These are phyloP conservation scores for Lachnellula occidentalis DNA, from an alignment of 2,329 filamentous ascomycete species.

Conservation along the genomic window DNA sequence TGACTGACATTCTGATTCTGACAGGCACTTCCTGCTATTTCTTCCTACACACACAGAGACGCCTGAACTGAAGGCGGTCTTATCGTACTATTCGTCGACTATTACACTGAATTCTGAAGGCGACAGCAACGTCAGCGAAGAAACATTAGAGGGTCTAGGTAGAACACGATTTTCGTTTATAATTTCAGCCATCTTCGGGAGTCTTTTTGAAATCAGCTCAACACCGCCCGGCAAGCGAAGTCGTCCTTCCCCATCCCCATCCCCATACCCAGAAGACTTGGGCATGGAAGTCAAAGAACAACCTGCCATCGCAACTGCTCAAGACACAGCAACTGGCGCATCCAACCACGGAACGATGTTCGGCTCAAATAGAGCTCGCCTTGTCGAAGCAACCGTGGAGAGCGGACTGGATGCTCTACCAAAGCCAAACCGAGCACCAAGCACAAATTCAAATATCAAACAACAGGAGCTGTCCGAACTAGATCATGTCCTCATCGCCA, in stretches of 20 bases:
- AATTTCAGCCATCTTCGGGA: slow-evolving; percentile 67
- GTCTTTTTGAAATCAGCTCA: slow-evolving; percentile 60
- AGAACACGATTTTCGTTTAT: slow-evolving; percentile 69
- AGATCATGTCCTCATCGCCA: slow-evolving; percentile 11
- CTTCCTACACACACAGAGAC: slow-evolving; percentile 61
- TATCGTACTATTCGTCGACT: slow-evolving; percentile 87
- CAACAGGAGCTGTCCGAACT: slow-evolving; percentile 10
- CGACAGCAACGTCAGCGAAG: slow-evolving; percentile 87
- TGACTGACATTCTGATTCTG: slow-evolving; percentile 5
- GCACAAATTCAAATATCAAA: background rate
- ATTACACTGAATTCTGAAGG: slow-evolving; percentile 89
- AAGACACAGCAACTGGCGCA: slow-evolving; percentile 3
- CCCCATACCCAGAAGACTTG: background rate
- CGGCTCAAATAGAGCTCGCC: slow-evolving; percentile 10
- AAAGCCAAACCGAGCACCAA: background rate
- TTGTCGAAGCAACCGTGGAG: slow-evolving; percentile 10
- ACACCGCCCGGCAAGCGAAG: slow-evolving; percentile 29
- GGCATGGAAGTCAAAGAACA: background rate
- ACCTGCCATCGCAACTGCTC: background rate
- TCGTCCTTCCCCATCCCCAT: slow-evolving; percentile 8
- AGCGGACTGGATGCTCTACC: background rate
- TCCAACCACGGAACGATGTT: slow-evolving; percentile 10
- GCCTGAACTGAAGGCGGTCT: slow-evolving; percentile 70
- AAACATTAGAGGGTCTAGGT: slow-evolving; percentile 91
- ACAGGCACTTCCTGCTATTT: slow-evolving; percentile 88